phyloP scores from a whole-genome alignment of 306 rosid genomes.

The Cyamopsis tetragonoloba region DNA sequence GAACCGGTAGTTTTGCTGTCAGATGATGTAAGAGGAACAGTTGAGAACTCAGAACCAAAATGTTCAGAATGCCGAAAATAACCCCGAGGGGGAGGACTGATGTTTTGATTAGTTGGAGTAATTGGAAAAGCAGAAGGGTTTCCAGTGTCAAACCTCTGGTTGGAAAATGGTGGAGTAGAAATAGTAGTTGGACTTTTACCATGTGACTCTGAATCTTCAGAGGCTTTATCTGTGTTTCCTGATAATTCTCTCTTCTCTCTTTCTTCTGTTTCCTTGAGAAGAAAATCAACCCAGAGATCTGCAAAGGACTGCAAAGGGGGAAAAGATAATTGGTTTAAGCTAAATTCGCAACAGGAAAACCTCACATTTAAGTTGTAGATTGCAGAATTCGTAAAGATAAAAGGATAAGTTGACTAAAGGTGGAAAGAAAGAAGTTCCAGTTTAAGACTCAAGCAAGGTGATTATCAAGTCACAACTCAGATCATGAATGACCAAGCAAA shows the following conservation, averaged over 20 bases:
- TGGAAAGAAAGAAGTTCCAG: background rate
- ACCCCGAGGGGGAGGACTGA: conserved; percentile 29
- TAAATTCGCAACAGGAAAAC: too few species aligned
- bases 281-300: conserved; percentile 93
- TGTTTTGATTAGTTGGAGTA: conserved; percentile 26
- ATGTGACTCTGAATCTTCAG: conserved; percentile 33
- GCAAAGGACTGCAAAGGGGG: conserved; percentile 70
- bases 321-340: too few species aligned
- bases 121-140: conserved; percentile 27
- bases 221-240: conserved; percentile 26
- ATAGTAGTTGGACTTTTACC: conserved; percentile 14
- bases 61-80: conserved; percentile 38
- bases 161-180: conserved; percentile 1
- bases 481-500: too few species aligned
- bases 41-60: conserved; percentile 68
- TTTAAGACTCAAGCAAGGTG: too few species aligned
- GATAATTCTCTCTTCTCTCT: conserved; percentile 56
- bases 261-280: conserved; percentile 77
- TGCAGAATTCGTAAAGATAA: too few species aligned
- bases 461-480: too few species aligned
- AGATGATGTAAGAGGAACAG: conserved; percentile 67
- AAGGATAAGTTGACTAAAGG: too few species aligned
- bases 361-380: too few species aligned
- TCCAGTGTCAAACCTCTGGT: conserved; percentile 27
- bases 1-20: conserved; percentile 38